phyloP scores from a whole-genome alignment of 108 stramenopile genomes.

The Skeletonema marinoi region DNA sequence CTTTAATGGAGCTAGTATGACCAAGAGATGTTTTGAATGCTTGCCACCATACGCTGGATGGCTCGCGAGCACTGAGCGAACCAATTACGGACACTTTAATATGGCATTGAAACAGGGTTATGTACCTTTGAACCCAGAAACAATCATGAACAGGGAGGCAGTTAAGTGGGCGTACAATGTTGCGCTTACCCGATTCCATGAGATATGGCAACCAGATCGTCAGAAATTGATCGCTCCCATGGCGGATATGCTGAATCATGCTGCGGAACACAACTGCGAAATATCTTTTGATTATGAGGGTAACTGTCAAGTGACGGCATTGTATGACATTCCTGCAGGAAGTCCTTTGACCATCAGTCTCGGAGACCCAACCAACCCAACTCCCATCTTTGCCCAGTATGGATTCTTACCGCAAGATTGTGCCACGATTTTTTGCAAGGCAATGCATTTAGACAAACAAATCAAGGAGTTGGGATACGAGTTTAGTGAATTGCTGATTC shows the following conservation, averaged over 20 bases:
- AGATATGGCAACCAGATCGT: slow-evolving; percentile 27
- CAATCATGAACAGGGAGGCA: slow-evolving; percentile 11
- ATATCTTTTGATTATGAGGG: slow-evolving; percentile 33
- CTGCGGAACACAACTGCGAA: slow-evolving; percentile 34
- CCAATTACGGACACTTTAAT: slow-evolving; percentile 27
- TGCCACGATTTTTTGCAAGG: slow-evolving; percentile 41
- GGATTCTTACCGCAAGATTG: slow-evolving; percentile 36
- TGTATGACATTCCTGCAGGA: slow-evolving; percentile 35
- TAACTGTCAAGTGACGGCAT: slow-evolving; percentile 22
- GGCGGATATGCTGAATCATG: slow-evolving; percentile 44
- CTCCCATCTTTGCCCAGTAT: slow-evolving; percentile 43
- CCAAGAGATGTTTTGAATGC: slow-evolving; percentile 34
- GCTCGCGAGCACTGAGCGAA: slow-evolving; percentile 24
- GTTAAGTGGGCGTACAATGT: slow-evolving; percentile 50
- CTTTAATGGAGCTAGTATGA: slow-evolving; percentile 40
- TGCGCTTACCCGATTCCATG: slow-evolving; percentile 33
- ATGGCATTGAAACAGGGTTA: slow-evolving; percentile 21
- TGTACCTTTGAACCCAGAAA: slow-evolving; percentile 32
- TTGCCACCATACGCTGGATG: slow-evolving; percentile 39
- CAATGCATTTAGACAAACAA: slow-evolving; percentile 25
- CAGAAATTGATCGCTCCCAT: slow-evolving; percentile 43
- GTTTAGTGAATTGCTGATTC: slow-evolving; percentile 21
- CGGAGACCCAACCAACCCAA: slow-evolving; percentile 49
- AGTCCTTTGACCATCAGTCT: slow-evolving; percentile 30
- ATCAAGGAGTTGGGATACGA: slow-evolving; percentile 36